A percentile compares a stretch with the other conserved stretches of the same genome.
phyloP scores from a whole-genome alignment of 208 protist genomes.

The Leishmania tropica region DNA sequence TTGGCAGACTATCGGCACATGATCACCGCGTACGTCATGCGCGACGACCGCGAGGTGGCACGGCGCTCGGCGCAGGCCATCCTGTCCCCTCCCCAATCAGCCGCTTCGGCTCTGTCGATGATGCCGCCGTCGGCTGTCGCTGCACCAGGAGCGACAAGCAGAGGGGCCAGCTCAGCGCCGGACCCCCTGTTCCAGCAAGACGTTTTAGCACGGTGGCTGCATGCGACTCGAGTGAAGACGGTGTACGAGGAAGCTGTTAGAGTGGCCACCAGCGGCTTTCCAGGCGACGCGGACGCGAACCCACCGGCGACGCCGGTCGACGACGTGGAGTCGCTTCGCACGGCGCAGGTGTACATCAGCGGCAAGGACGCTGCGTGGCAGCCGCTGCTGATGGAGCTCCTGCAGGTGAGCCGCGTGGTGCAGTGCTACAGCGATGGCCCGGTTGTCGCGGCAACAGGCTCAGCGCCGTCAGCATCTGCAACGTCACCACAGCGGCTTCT shows the following conservation, averaged over 20 bases:
- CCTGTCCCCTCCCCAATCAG: slow-evolving; percentile 8
- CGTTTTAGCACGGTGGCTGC: slow-evolving; percentile 7
- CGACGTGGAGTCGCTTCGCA: slow-evolving; percentile 43
- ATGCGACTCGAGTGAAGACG: slow-evolving; percentile 9
- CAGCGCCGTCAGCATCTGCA: slow-evolving; percentile 1
- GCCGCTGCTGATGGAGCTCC: slow-evolving; percentile 65
- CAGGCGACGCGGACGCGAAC: background rate
- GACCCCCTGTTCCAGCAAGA: slow-evolving; percentile 19
- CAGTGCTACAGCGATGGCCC: slow-evolving; percentile 73
- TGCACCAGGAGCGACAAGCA: background rate
- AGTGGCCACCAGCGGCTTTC: background rate
- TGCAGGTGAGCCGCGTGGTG: slow-evolving; percentile 61
- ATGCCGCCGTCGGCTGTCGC: background rate
- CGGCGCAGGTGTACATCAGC: slow-evolving; percentile 57
- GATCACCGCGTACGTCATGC: slow-evolving; percentile 66
- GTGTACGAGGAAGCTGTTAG: slow-evolving; percentile 21
- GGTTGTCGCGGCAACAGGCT: background rate
- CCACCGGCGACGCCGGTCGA: slow-evolving; percentile 21
- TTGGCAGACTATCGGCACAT: slow-evolving; percentile 40
- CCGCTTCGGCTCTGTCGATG: background rate
- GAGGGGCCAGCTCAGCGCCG: background rate
- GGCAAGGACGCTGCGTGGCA: slow-evolving; percentile 80
- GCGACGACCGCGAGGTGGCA: slow-evolving; percentile 46
- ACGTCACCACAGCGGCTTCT: slow-evolving; percentile 33
- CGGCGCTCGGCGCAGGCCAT: slow-evolving; percentile 63